A percentile compares a stretch with the other conserved stretches of the same genome.
These are phyloP conservation scores for Ogataea corticis DNA, from an alignment of 805 yeast genomes.

Conservation along the genomic window DNA sequence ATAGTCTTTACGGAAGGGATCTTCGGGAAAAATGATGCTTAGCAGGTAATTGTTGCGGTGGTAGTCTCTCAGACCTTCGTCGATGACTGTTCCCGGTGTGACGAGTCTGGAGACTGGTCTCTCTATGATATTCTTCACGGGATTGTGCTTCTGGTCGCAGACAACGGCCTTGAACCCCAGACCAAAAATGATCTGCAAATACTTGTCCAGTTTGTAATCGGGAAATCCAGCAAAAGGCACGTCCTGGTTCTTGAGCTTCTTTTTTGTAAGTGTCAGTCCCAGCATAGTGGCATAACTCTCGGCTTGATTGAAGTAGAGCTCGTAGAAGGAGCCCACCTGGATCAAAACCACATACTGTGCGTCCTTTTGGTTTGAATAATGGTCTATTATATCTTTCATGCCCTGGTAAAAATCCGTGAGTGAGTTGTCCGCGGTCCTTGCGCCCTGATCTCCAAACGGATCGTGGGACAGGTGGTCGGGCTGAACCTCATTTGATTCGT, in stretches of 20 bases:
- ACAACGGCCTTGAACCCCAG: conserved; percentile 73
- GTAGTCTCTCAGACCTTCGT: conserved; percentile 77
- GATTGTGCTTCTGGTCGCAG: conserved; percentile 60
- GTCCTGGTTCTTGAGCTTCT: conserved; percentile 43
- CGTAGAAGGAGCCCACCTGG: conserved; percentile 87
- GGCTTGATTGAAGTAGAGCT: conserved; percentile 88
- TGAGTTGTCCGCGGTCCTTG: conserved; percentile 18
- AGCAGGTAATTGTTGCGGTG: conserved; percentile 70
- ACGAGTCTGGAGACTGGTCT: conserved; percentile 78
- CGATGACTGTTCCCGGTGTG: conserved; percentile 91
- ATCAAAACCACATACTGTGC: conserved; percentile 57
- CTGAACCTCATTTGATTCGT: background rate
- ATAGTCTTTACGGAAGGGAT: conserved; percentile 38
- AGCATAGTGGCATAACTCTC: conserved; percentile 65
- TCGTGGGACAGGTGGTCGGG: conserved; percentile 3
- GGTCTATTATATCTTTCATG: conserved; percentile 29
- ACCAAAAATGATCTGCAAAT: conserved; percentile 70
- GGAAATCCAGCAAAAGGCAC: conserved; percentile 96
- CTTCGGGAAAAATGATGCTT: conserved; percentile 61
- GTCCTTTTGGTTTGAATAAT: conserved; percentile 23
- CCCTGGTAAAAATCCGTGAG: conserved; percentile 34
- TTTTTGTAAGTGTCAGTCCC: conserved; percentile 68
- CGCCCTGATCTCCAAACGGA: conserved; percentile 19
- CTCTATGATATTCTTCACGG: conserved; percentile 41
- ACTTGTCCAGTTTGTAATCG: conserved; percentile 63